These are phyloP conservation scores for Debaryomyces castellii DNA, from an alignment of 805 yeast species.

Conservation along the genomic window DNA sequence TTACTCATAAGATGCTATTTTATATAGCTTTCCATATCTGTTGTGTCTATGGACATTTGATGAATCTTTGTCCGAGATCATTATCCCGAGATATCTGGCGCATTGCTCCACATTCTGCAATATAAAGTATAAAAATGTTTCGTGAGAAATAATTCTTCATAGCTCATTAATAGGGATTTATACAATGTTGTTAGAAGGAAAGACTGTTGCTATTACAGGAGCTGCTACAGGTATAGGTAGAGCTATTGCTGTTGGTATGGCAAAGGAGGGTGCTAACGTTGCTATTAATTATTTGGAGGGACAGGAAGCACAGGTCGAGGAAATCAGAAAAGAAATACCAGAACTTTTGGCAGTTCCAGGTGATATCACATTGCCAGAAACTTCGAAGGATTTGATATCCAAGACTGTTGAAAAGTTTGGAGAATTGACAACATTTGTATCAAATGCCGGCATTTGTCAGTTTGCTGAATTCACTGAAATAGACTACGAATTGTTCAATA, in stretches of 20 bases:
- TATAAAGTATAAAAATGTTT: background rate
- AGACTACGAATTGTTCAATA: conserved; percentile 32
- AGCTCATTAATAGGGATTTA: no score
- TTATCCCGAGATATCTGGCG: background rate
- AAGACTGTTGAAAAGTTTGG: conserved; percentile 38
- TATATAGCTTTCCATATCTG: no score
- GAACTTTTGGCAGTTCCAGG: conserved; percentile 38
- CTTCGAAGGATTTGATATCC: conserved; percentile 28
- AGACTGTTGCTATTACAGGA: conserved; percentile 43
- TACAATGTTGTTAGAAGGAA: conserved; percentile 26
- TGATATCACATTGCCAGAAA: conserved; percentile 42
- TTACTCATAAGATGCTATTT: background rate
- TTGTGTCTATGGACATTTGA: background rate
- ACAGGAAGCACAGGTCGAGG: conserved; percentile 18
- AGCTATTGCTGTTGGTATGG: conserved; percentile 42
- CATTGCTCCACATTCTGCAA: background rate
- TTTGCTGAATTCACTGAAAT: conserved; percentile 42
- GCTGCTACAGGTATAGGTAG: conserved; percentile 49
- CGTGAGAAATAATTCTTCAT: no score
- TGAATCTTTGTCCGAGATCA: background rate
- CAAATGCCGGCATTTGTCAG: conserved; percentile 48
- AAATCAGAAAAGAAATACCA: conserved; percentile 22
- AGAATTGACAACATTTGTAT: conserved; percentile 39
- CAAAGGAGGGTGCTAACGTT: conserved; percentile 42
- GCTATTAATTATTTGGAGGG: conserved; percentile 33